Evolutionary conservation across 2,329 filamentous ascomycete genomes (phyloP).

Genomic region (Thelonectria blattea): DNA sequence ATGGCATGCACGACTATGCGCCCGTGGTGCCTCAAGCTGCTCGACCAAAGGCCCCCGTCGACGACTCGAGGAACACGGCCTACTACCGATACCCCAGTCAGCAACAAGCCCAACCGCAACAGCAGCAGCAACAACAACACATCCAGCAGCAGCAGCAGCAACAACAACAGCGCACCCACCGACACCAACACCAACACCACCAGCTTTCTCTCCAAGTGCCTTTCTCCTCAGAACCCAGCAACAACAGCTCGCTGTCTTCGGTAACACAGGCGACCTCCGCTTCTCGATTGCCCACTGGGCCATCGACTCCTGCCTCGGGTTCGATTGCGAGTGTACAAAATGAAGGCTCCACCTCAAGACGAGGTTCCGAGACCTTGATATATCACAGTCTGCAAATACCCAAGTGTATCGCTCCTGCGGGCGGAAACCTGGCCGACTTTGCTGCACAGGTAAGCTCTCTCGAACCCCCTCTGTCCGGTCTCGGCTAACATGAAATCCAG

Average conservation of each 20-base stretch:
- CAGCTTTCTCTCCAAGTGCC: slow-evolving; percentile 20
- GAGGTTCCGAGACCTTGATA: slow-evolving; percentile 55
- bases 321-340: slow-evolving; percentile 36
- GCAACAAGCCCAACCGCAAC: slow-evolving; percentile 23
- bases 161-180: slow-evolving; percentile 2
- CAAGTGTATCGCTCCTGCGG: slow-evolving; percentile 73
- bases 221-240: slow-evolving; percentile 23
- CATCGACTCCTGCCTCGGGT: slow-evolving; percentile 47
- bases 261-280: slow-evolving; percentile 23
- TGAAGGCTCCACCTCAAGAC: slow-evolving; percentile 43
- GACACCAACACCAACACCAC: slow-evolving; percentile 28
- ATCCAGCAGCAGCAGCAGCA: slow-evolving; percentile 6
- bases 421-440: slow-evolving; percentile 81
- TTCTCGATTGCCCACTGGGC: slow-evolving; percentile 43
- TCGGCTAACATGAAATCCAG: slow-evolving; percentile 51
- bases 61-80: slow-evolving; percentile 43
- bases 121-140: slow-evolving; percentile 27
- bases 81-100: slow-evolving; percentile 42
- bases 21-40: slow-evolving; percentile 42
- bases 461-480: background rate
- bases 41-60: slow-evolving; percentile 41
- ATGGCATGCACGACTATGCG: slow-evolving; percentile 51
- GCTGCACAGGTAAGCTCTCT: slow-evolving; percentile 73
- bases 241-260: slow-evolving; percentile 30
- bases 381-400: slow-evolving; percentile 74